These are phyloP conservation scores for Daldinia loculata DNA, from an alignment of 495 filamentous ascomycete genomes.

Conservation along the genomic window DNA sequence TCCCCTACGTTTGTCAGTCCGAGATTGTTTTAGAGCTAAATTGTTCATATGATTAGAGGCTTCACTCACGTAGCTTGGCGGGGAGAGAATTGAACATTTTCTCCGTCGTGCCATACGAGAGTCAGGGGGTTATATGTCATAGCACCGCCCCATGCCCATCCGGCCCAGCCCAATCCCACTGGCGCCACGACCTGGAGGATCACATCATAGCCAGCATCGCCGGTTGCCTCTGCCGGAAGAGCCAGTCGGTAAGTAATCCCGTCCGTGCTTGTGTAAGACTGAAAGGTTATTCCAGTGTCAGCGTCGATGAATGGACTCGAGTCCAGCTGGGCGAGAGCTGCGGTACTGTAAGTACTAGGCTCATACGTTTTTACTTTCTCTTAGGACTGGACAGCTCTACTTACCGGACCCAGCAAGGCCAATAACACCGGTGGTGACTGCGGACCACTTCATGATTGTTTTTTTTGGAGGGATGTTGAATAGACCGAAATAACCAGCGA, in stretches of 20 bases:
- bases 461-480: not conserved
- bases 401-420: slow-evolving; percentile 35
- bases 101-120: slow-evolving; percentile 54
- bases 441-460: slow-evolving; percentile 39
- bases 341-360: slow-evolving; percentile 1
- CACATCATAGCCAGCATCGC: slow-evolving; percentile 50
- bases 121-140: slow-evolving; percentile 60
- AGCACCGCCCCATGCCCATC: slow-evolving; percentile 56
- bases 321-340: slow-evolving; percentile 46
- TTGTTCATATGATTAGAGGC: not conserved
- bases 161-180: slow-evolving; percentile 54
- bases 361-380: not conserved
- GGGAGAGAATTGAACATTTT: slow-evolving; percentile 49
- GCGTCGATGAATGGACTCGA: slow-evolving; percentile 48
- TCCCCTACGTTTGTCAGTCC: slow-evolving; percentile 45
- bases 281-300: slow-evolving; percentile 54
- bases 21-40: not conserved
- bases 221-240: slow-evolving; percentile 48
- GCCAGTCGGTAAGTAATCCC: slow-evolving; percentile 53
- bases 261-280: slow-evolving; percentile 50
- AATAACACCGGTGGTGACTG: slow-evolving; percentile 20
- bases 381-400: not conserved
- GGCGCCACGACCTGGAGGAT: slow-evolving; percentile 54
- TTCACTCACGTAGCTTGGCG: slow-evolving; percentile 55
- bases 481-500: slow-evolving; percentile 3